Base-by-base conservation (phyloP, 2,329 filamentous ascomycete genomes). In the Pseudocercospora cruenta region DNA sequence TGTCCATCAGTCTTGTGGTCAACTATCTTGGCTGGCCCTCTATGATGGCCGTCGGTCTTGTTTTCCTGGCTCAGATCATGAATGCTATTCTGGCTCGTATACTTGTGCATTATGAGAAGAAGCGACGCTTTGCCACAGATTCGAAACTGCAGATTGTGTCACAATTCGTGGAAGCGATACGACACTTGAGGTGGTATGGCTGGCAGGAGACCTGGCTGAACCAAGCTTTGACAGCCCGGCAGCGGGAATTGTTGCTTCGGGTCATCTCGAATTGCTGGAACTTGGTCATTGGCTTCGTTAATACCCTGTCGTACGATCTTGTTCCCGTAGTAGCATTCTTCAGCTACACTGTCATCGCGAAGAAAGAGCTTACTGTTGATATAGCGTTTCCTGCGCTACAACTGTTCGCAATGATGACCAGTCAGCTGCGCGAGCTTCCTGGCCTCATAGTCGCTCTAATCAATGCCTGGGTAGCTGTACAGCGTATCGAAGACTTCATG, bases 361-460 rank as follows among this genome's bases (percentile, higher is more conserved):
- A 87, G 0, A 83, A 87, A 57, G 85, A 88, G 0, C 79, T 97
- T 8, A 88, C 88, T 0, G 88, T 96, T 39, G 91, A 96, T 67
- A 84, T 96, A 26, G 93, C 93, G 9, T 97, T 96, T 77, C 93
- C 93, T 0, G 93, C 93, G 0, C 82, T 97, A 1, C 90, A 94
- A 67, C 83, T 97, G 0, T 96, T 97, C 73, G 82, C 83, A 0
- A 87, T 94, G 82, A 81, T 97, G 10, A 91, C 94, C 72, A 83
- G 81, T 1, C 91, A 88, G 67, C 81, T 97, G 58, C 88, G 89
- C 63, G 90, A 93, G 60, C 80, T 96, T 0, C 94, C 94, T 1
- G 83, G 87, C 31, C 81, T 96, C 9, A 88, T 96, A 51, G 93
- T 91, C 0, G 86, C 90, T 0, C 80, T 94, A 4, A 85, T 96